A percentile compares a stretch with the other conserved stretches of the same genome.
phyloP scores from a whole-genome alignment of 352 stramenopile genomes.

The Salisapilia sapeloensis region DNA sequence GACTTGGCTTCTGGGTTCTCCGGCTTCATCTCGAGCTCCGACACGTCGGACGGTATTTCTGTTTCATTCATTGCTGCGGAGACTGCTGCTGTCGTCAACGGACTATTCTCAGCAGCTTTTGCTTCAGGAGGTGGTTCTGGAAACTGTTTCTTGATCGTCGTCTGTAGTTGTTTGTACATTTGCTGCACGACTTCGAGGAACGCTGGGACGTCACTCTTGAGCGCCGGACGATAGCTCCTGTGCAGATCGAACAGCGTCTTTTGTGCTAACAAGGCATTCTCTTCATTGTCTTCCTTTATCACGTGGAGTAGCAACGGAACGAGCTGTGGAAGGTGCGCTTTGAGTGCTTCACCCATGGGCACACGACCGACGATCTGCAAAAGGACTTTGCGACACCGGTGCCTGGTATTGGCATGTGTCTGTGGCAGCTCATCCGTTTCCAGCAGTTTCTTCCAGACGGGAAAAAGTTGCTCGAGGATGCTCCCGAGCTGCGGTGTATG shows the following conservation, averaged over 20 bases:
- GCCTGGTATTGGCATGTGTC: conserved; percentile 44
- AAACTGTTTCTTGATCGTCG: conserved; percentile 78
- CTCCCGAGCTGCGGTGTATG: conserved; percentile 81
- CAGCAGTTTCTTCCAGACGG: conserved; percentile 78
- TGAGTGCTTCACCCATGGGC: conserved; percentile 88
- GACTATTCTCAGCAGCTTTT: conserved; percentile 3
- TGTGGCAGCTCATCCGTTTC: conserved; percentile 60
- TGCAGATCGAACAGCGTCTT: conserved; percentile 96
- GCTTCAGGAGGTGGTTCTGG: conserved; percentile 13
- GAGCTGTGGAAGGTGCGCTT: conserved; percentile 87
- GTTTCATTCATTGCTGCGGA: not conserved
- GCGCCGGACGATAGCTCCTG: conserved; percentile 86
- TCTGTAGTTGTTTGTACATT: conserved; percentile 81
- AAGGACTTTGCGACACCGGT: conserved; percentile 85
- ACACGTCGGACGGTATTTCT: not conserved
- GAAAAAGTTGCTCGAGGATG: conserved; percentile 86
- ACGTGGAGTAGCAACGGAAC: conserved; percentile 88
- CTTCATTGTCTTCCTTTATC: conserved; percentile 91
- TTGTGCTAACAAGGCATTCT: conserved; percentile 90
- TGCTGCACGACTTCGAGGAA: conserved; percentile 80
- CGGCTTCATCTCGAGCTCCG: not conserved
- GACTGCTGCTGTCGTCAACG: not conserved
- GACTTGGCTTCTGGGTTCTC: conserved; percentile 1
- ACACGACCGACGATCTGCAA: conserved; percentile 91
- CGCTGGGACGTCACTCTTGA: conserved; percentile 83